Base-by-base conservation (phyloP, 495 filamentous ascomycete species). In the Neurospora pannonica region DNA sequence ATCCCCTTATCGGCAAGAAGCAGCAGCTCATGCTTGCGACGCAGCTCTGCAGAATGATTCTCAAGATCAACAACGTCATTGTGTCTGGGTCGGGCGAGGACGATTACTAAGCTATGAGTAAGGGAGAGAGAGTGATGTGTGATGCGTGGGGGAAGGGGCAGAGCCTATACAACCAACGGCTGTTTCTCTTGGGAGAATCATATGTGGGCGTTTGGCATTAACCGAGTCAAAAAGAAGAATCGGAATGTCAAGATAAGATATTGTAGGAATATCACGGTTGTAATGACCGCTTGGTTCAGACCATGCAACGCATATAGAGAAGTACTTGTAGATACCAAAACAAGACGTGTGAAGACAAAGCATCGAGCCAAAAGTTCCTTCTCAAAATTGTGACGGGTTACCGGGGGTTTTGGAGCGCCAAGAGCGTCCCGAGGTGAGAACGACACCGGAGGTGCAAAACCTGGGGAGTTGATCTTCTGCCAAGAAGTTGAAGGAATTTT, bases 61-160 rank as follows among this genome's bases (percentile, higher is more conserved):
- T 99, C 73, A 99, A 99, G 90, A 92, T 96, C 82, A 88, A 93
- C 85, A 98, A 98, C 83, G 97, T 99, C 75, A 99, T 99, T 78
- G 92, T 99, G 78, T 89, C 95, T 42, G 97, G 96, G 28, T 92
- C 91, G 73, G 96, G 95, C 39, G 93, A 98, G 73, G 89, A 96
- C 74, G 97, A 98, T 74, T 98, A 92, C 81, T 99, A 95, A 74
- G 10, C 17, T 7, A 17, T 11, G 34, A 54, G 28, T 5, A 60
- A 13, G 37, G n/a, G 38, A 42, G 15, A 38, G 71, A 5, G 43
- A n/a, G 31, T 2, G 70, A 72, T 38, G 71, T 21, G 31, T 72
- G 24, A n/a, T n/a, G 71, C 17, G 28, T 24, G 42, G 5, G 31
- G 43, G 2, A 62, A 46, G 24, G 21, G 71, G 38, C 8, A n/a